Evolutionary conservation across 1,284 basidiomycete species (phyloP), one percentile per base, ranked within the genome.

Genomic region (Fomitopsis pinicola): DNA sequence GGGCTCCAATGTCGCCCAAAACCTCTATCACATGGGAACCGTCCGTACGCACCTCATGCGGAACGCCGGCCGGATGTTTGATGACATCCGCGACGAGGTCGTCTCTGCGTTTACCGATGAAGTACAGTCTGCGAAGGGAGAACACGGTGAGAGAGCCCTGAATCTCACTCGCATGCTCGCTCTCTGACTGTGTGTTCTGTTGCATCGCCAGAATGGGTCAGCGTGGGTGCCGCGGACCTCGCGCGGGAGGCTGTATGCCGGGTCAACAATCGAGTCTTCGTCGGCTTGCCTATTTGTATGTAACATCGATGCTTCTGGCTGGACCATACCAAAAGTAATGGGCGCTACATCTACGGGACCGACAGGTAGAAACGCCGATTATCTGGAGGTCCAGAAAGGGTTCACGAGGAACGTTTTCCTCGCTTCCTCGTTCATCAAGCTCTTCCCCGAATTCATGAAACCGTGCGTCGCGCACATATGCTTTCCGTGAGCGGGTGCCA

Each of bases 221-320:
- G 63, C 22, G 58, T 77, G 26, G 62, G 69, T 68, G 36, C 69
- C 71, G 60, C 61, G 66, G 60, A 66, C 68, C 66, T 70, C 48
- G 67, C 72, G 68, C 69, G 9, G 46, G 22, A 70, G 55, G 68
- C 73, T 48, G 72, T 77, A 58, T 75, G 74, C 64, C 75, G 78
- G 65, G 69, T 68, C 60, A 76, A 70, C 57, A 81, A 76, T 61
- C 77, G 80, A 36, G 62, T 77, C 36, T 81, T 82, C 59, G 78
- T 81, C 17, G 80, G 80, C 7, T 55, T 72, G 7, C 75, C 76
- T 5, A 50, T 77, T 33, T 80, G 79, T 80, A 66, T 61, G 71
- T 71, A 57, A 40, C 54, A n/a, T 28, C 10, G 3, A 15, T 33
- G 30, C n/a, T n/a, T n/a, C n/a, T n/a, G n/a, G n/a, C n/a, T n/a